Conservation (phyloP, 2,329 filamentous ascomycete species). For the Aaosphaeria pasadenensis region DNA sequence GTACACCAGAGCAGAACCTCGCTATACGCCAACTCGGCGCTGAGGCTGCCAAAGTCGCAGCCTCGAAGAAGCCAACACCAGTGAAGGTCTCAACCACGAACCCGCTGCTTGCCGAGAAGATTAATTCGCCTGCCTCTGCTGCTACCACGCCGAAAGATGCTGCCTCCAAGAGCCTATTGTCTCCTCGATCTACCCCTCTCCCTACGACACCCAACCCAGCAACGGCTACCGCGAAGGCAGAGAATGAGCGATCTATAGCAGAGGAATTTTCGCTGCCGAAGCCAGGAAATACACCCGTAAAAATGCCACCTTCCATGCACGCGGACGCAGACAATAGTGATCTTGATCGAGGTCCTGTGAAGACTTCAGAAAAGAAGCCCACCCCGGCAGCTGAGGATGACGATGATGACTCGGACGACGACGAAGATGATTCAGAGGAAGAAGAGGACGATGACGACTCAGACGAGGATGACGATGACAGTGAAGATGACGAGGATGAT, state of each 20-base stretch:
- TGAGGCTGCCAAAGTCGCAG: conserved; percentile 35
- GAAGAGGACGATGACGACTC: conserved; percentile 21
- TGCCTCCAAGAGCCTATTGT: conserved; percentile 6
- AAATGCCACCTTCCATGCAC: conserved; percentile 20
- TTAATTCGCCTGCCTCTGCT: conserved; percentile 18
- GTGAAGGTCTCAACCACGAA: conserved; percentile 34
- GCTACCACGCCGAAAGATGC: conserved; percentile 23
- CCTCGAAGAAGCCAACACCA: conserved; percentile 31
- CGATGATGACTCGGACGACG: neutral
- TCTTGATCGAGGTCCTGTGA: conserved; percentile 15
- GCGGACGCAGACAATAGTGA: conserved; percentile 22
- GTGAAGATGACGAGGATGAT: conserved; percentile 10
- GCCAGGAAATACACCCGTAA: conserved; percentile 5
- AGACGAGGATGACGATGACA: conserved; percentile 22
- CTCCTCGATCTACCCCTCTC: conserved; percentile 17
- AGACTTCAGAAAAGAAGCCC: conserved; percentile 6
- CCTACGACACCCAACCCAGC: conserved; percentile 20
- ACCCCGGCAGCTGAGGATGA: neutral
- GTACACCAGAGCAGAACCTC: conserved; percentile 29
- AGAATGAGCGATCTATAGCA: neutral
- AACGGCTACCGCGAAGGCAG: neutral
- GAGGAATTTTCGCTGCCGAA: neutral
- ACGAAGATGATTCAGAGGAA: neutral
- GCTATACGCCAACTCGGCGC: conserved; percentile 35
- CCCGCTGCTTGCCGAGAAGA: conserved; percentile 32